A percentile compares a stretch with the other conserved stretches of the same genome.
Conservation (phyloP, 140 eudicot species). For the Flaveria floridana region DNA sequence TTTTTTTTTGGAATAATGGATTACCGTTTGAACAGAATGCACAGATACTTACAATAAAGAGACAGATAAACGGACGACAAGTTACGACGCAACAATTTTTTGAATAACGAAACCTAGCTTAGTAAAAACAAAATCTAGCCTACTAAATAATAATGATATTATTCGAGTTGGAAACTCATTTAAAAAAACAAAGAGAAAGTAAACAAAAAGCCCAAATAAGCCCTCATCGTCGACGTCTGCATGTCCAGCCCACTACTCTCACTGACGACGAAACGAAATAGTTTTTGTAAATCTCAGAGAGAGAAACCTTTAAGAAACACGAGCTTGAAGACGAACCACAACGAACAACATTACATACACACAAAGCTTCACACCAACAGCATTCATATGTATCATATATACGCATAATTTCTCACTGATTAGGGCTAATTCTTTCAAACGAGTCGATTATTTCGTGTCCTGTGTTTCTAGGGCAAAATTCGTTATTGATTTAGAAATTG, state of each 20-base stretch:
- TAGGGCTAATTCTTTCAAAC: constrained; percentile 20
- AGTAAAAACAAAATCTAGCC: too few relatives aligned
- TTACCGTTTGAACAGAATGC: too few relatives aligned
- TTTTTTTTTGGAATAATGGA: too few relatives aligned
- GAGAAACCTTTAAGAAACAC: constrained; percentile 46
- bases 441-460: constrained; percentile 25
- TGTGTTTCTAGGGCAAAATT: constrained; percentile 49
- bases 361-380: constrained; percentile 28
- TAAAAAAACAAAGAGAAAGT: neutral
- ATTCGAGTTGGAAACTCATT: neutral
- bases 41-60: too few relatives aligned
- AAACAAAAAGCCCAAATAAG: constrained; percentile 35
- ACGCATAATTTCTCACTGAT: constrained; percentile 27
- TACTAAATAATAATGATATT: neutral
- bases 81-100: too few relatives aligned
- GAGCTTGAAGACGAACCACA: constrained; percentile 65
- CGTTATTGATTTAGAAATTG: constrained; percentile 38
- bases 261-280: constrained; percentile 46
- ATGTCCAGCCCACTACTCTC: constrained; percentile 68
- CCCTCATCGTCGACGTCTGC: constrained; percentile 49
- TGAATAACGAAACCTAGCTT: too few relatives aligned
- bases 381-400: constrained; percentile 30
- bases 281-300: constrained; percentile 53
- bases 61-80: too few relatives aligned
- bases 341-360: constrained; percentile 38